These are phyloP conservation scores for Globisporangium spinosum DNA, from an alignment of 352 stramenopile species.

Conservation along the genomic window DNA sequence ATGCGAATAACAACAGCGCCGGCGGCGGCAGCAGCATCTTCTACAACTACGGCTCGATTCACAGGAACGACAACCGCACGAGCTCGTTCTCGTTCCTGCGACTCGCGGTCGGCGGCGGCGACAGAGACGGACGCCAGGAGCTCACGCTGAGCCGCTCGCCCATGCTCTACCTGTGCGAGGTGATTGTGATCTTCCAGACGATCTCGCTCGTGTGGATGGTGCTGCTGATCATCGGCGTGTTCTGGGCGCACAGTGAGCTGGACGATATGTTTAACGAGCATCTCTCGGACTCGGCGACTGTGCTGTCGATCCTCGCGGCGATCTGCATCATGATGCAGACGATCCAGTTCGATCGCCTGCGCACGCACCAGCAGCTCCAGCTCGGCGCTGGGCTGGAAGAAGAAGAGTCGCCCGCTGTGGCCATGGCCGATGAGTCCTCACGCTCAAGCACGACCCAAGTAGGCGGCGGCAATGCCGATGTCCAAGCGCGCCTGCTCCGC, in stretches of 20 bases:
- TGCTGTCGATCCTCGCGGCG: constrained; percentile 28
- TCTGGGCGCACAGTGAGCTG: constrained; percentile 47
- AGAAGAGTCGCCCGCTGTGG: constrained; percentile 30
- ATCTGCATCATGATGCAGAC: constrained; percentile 57
- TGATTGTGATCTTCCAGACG: constrained; percentile 58
- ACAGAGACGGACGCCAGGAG: constrained; percentile 27
- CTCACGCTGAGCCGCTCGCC: constrained; percentile 50
- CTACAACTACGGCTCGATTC: constrained; percentile 21
- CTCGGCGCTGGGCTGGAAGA: constrained; percentile 56
- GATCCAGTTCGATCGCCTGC: constrained; percentile 55
- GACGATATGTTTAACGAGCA: constrained; percentile 35
- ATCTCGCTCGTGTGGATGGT: constrained; percentile 48
- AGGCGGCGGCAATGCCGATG: neutral
- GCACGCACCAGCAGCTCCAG: constrained; percentile 59
- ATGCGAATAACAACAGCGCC: neutral
- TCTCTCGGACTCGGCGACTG: constrained; percentile 15
- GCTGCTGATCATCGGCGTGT: constrained; percentile 37
- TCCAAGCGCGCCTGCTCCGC: constrained; percentile 28
- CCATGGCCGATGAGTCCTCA: constrained; percentile 3
- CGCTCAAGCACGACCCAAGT: neutral
- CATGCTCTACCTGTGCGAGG: constrained; percentile 57
- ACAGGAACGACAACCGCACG: constrained; percentile 21
- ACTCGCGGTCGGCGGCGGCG: constrained; percentile 36
- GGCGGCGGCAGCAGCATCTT: constrained; percentile 14
- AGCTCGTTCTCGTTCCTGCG: constrained; percentile 59